Conservation (phyloP, 2,329 filamentous ascomycete genomes). For the Diaporthe aspalathi region DNA sequence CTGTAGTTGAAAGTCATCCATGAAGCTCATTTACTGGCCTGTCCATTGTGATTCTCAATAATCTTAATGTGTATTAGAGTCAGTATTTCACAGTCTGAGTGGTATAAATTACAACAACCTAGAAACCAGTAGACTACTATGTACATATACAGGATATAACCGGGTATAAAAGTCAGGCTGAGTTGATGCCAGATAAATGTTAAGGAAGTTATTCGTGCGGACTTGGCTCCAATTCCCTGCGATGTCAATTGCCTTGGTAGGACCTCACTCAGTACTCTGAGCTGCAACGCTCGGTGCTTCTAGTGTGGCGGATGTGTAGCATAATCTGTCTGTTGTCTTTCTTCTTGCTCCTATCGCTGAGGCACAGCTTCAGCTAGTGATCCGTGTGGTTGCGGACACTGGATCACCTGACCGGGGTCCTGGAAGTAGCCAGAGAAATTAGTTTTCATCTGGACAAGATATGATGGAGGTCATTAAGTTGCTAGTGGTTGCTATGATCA, state of each 20-base stretch:
- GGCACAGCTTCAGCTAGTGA: background rate
- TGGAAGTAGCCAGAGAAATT: background rate
- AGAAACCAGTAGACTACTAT: no score
- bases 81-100: no score
- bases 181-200: no score
- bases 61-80: no score
- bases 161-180: no score
- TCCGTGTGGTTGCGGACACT: background rate
- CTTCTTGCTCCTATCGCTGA: background rate
- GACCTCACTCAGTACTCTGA: background rate
- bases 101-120: no score
- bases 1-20: no score
- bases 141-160: no score
- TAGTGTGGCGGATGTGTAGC: background rate
- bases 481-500: background rate
- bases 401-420: background rate
- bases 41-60: no score
- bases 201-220: no score
- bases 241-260: background rate
- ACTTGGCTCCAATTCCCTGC: no score
- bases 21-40: no score
- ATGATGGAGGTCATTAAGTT: background rate
- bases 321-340: background rate
- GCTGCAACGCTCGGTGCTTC: background rate
- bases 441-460: background rate